Base-by-base conservation (phyloP, 2,329 filamentous ascomycete species). In the Aureobasidium subglaciale region DNA sequence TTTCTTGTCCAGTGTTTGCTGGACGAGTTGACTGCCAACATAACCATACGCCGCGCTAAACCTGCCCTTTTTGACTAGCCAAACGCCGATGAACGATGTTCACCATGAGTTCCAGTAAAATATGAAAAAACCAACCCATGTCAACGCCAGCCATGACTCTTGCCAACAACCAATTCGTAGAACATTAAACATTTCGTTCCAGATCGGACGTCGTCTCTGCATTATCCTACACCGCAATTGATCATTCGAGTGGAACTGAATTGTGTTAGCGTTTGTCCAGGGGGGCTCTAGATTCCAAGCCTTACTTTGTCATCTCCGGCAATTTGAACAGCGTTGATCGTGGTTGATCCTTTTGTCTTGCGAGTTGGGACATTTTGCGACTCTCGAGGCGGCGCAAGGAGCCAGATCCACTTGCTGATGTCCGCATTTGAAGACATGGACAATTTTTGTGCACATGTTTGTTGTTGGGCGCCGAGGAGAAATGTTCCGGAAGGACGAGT, bases 391-490 rank as follows among this genome's bases (percentile, higher is more conserved):
- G n/a, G 74, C 74, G 65, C 75, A 78, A 20, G 69, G 67, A 22
- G 74, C 72, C 59, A 70, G 71, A 57, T 75, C 72, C 45, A 66
- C 63, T 35, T 68, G 66, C 57, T 68, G 67, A 63, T 77, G 74
- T 61, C 71, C 73, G 64, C 75, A 78, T 62, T 68, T 67, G 65
- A 76, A 78, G 54, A 66, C 64, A 67, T 76, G 74, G 61, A 74
- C 68, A 60, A 77, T 69, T 63, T 73, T 68, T 57, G 70, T 74
- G 65, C 75, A 78, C 74, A 76, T 77, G 37, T 41, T 45, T 63
- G 42, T 34, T 25, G 34, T 34, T 38, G 25, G 16, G 18, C 41
- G 24, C 35, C 18, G 48, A 32, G 16, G 32, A 5, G 35, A 30
- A 41, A 9, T 29, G 25, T 25, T 25, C 34, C 29, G 22, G 22